A percentile compares a stretch with the other conserved stretches of the same genome.
Conservation (phyloP, 306 rosid species). For the Rosa lucieae region DNA sequence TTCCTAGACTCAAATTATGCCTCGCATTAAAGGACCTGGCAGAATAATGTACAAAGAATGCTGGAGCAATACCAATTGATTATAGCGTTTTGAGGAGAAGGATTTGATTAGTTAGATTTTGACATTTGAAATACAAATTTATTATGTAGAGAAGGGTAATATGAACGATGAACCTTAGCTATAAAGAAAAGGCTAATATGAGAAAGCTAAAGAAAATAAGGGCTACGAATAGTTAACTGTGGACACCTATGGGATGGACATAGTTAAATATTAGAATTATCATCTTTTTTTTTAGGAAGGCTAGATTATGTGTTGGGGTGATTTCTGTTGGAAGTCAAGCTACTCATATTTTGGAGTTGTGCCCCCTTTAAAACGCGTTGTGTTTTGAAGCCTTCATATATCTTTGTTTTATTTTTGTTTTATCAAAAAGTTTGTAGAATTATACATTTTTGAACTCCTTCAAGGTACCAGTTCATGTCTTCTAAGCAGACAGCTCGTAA, state of each 20-base stretch:
- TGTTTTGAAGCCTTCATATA: neutral
- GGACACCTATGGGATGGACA: neutral
- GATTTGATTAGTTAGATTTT: neutral
- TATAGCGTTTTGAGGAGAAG: neutral
- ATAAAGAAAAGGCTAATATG: neutral
- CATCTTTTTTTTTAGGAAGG: neutral
- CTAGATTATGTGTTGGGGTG: neutral
- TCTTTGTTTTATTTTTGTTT: too few relatives aligned
- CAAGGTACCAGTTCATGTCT: slow-evolving; percentile 23
- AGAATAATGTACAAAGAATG: neutral
- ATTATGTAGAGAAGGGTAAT: neutral
- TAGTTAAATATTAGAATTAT: too few relatives aligned
- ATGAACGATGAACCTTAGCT: neutral
- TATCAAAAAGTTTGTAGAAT: neutral
- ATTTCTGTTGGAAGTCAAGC: neutral
- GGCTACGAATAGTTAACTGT: neutral
- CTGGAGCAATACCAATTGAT: neutral
- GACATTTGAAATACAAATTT: neutral
- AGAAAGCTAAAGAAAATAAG: neutral
- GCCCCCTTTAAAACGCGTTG: neutral
- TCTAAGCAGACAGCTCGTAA: slow-evolving; percentile 78
- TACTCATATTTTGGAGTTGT: neutral
- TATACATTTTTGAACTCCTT: neutral
- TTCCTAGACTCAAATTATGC: too few relatives aligned
- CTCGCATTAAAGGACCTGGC: neutral